Base-by-base conservation (phyloP, 345 rosid genomes). In the Pugionium dolabratum region DNA sequence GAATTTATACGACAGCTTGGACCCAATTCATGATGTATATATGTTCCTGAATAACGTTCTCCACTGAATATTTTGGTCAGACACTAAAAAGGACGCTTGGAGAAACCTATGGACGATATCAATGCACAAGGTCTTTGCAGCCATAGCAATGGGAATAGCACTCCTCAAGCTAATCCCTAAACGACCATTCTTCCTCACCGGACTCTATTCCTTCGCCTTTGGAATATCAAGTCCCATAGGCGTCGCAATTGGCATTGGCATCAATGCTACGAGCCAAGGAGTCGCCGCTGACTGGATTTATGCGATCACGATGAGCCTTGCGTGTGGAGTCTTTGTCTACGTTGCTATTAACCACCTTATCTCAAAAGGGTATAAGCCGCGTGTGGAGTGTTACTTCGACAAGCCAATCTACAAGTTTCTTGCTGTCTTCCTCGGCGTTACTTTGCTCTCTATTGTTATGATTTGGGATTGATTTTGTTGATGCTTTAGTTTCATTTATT, bases 111-210 rank as follows among this genome's bases (percentile, higher is more conserved):
- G 98, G 98, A 91, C 96, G 36, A 91, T 83, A 27, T 86, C 90
- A 0, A 49, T 86, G 35, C 98, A 91, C 79, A 91, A 89, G 64
- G 84, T 91, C 0, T 89, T 89, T 42, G 92, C 98, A 9, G 98
- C 98, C 46, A 76, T 85, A 25, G 87, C 90, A 4, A 89, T 91
- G 95, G 96, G 95, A 67, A 88, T 91, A 44, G 95, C 98, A 31
- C 81, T 86, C 7, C 85, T 89, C 1, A 83, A 82, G 67, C 83
- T 89, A 86, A 63, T 86, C 1, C 96, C 98, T 7, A 89, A 69
- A 76, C 80, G 92, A 70, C 92, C 98, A 44, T 80, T 91, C 50
- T 79, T 89, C 30, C 58, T 79, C 18, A 89, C 96, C 0, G 80
- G 41, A 4, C 79, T 77, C 49, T 89, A 91, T 73, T 77, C 98